Evolutionary conservation across 2,329 filamentous ascomycete species (phyloP).

Genomic region (Hypoxylon sp.): DNA sequence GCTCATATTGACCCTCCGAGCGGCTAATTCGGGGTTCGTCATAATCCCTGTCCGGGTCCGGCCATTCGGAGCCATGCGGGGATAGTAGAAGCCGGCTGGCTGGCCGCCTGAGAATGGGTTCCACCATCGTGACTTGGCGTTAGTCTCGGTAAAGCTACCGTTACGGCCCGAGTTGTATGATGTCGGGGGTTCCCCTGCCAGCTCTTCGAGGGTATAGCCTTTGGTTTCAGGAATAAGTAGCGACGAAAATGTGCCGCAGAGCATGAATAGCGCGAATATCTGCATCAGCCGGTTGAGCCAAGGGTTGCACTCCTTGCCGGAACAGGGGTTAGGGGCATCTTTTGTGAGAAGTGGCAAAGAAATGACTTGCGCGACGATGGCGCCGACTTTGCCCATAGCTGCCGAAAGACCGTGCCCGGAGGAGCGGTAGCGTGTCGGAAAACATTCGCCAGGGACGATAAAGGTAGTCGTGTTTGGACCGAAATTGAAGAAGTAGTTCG

Average conservation of each 20-base stretch:
- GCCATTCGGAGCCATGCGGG: slow-evolving; percentile 52
- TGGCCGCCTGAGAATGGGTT: slow-evolving; percentile 65
- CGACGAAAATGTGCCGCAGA: slow-evolving; percentile 75
- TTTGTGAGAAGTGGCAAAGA: slow-evolving; percentile 72
- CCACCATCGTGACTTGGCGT: slow-evolving; percentile 55
- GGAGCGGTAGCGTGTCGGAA: slow-evolving; percentile 72
- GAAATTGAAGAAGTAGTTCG: slow-evolving; percentile 76
- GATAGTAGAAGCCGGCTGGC: slow-evolving; percentile 65
- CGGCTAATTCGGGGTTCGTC: slow-evolving; percentile 58
- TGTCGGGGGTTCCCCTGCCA: slow-evolving; percentile 75
- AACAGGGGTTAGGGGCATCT: slow-evolving; percentile 64
- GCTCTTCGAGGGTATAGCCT: slow-evolving; percentile 77
- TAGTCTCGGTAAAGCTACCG: slow-evolving; percentile 59
- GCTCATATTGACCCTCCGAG: slow-evolving; percentile 42
- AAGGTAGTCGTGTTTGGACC: slow-evolving; percentile 77
- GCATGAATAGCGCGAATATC: slow-evolving; percentile 85
- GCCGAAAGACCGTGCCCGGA: slow-evolving; percentile 75
- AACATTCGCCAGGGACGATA: slow-evolving; percentile 74
- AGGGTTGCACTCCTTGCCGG: slow-evolving; percentile 63
- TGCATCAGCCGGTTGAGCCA: slow-evolving; percentile 82
- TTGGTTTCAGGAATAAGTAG: slow-evolving; percentile 84
- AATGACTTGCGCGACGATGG: slow-evolving; percentile 75
- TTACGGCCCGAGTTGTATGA: slow-evolving; percentile 67
- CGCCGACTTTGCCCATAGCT: slow-evolving; percentile 75
- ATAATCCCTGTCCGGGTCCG: slow-evolving; percentile 57